Evolutionary conservation across 352 stramenopile species (phyloP).

Genomic region (Phytophthora pisi): DNA sequence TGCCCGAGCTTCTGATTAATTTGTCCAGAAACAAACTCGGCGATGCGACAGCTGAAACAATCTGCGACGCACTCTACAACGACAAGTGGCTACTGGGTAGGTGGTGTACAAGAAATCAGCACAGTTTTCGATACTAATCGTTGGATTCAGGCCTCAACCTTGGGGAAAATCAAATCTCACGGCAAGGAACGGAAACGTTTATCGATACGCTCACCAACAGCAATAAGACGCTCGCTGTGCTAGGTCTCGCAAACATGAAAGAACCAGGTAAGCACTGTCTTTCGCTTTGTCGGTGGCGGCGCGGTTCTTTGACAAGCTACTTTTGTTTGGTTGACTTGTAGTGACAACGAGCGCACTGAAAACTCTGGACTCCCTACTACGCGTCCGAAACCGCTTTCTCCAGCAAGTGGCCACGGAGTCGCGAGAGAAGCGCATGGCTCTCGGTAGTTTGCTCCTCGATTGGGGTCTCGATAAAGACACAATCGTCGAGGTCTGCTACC

Average conservation of each 20-base stretch:
- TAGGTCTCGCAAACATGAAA: constrained; percentile 41
- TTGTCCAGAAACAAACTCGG: constrained; percentile 54
- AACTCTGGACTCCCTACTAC: constrained; percentile 31
- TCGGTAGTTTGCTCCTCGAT: constrained; percentile 58
- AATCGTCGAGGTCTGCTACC: constrained; percentile 61
- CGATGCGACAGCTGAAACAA: constrained; percentile 40
- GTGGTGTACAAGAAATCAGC: neutral
- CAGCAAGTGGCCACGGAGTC: constrained; percentile 47
- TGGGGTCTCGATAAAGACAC: constrained; percentile 55
- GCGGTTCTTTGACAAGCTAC: too few relatives aligned
- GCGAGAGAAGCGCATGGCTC: constrained; percentile 44
- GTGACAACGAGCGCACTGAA: constrained; percentile 25
- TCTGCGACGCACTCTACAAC: constrained; percentile 62
- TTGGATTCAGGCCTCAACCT: constrained; percentile 48
- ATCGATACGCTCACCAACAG: constrained; percentile 44
- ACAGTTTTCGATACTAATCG: neutral
- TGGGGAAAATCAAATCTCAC: constrained; percentile 46
- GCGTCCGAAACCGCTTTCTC: constrained; percentile 31
- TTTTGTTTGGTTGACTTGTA: neutral
- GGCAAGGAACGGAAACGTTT: constrained; percentile 33
- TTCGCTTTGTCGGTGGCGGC: neutral
- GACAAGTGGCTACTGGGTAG: constrained; percentile 72
- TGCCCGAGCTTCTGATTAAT: constrained; percentile 49
- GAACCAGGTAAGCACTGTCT: constrained; percentile 24
- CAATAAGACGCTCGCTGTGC: constrained; percentile 56